Evolutionary conservation across 2,329 filamentous ascomycete species (phyloP).

Genomic region (Ophiostoma novo-ulmi): DNA sequence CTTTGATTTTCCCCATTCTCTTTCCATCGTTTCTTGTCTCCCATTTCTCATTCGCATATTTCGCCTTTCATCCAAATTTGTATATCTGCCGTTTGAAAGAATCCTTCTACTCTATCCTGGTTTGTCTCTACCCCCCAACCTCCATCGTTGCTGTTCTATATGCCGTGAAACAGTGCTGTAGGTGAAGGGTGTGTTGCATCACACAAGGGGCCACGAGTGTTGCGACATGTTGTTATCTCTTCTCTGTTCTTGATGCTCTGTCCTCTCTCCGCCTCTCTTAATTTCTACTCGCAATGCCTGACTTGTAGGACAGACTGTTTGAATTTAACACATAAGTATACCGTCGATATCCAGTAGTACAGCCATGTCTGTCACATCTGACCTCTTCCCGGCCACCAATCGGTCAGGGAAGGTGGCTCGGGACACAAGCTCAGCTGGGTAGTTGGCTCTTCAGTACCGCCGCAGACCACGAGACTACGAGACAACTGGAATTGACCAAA

Average conservation of each 20-base stretch:
- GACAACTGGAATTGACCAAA: not conserved
- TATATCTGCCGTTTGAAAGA: not conserved
- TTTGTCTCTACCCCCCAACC: not conserved
- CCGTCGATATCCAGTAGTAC: not conserved
- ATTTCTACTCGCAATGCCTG: not conserved
- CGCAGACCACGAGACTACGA: not conserved
- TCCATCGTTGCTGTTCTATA: slow-evolving; percentile 8
- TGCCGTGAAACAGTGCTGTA: slow-evolving; percentile 3
- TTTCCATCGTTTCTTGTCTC: not conserved
- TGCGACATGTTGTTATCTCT: not conserved
- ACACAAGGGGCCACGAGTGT: slow-evolving; percentile 4
- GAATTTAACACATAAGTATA: not conserved
- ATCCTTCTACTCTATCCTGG: not conserved
- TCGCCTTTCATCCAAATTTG: not conserved
- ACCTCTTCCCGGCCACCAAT: slow-evolving; percentile 11
- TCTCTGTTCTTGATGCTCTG: not conserved
- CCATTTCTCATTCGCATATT: not conserved
- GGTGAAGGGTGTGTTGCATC: slow-evolving; percentile 10
- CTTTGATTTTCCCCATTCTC: not conserved
- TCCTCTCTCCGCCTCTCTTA: too few species aligned
- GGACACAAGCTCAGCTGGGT: not conserved
- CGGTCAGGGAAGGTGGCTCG: not conserved
- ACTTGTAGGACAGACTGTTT: not conserved
- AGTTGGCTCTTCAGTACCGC: not conserved
- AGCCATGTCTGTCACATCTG: slow-evolving; percentile 1